phyloP scores from a whole-genome alignment of 176 grass and related monocot species.

The Sorghum bicolor region Sorghum_bicolor_NCBIv3 NC_012872.2:66658501-66659000 shows the following conservation, averaged over 20 bases:
- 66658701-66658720: neutral
- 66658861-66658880: neutral
- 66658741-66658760: neutral
- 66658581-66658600: neutral
- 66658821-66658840: neutral
- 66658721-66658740: neutral
- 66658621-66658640: neutral
- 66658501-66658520: constrained; percentile 79
- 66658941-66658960: constrained; percentile 77
- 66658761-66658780: neutral
- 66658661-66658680: neutral
- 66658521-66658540: constrained; percentile 75
- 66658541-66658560: constrained; percentile 74
- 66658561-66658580: neutral
- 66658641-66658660: neutral
- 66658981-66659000: constrained; percentile 64
- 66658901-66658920: constrained; percentile 52
- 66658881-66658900: neutral
- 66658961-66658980: constrained; percentile 57
- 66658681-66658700: neutral
- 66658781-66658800: neutral
- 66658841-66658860: neutral
- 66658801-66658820: neutral
- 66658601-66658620: neutral
- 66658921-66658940: constrained; percentile 64